These are phyloP conservation scores for Alternaria sp. DNA, from an alignment of 2,329 filamentous ascomycete genomes.

Conservation along the genomic window DNA sequence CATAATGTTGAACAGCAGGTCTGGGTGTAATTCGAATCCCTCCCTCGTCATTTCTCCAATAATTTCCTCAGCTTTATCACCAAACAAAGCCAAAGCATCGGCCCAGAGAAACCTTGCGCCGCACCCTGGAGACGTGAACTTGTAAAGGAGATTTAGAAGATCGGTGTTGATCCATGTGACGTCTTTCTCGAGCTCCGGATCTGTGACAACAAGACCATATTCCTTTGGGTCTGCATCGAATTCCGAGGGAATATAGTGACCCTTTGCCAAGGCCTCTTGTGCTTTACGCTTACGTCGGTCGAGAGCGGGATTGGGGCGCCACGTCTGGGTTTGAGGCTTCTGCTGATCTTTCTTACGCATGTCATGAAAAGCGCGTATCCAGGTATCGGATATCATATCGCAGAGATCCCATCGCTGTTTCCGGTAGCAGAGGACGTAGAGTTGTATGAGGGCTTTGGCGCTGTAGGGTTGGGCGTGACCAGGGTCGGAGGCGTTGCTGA, in stretches of 20 bases:
- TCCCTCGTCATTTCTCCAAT: neutral
- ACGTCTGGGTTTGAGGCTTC: constrained; percentile 3
- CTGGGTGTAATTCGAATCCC: constrained; percentile 18
- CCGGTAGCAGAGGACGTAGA: constrained; percentile 39
- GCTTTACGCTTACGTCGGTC: constrained; percentile 1
- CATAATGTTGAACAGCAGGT: constrained; percentile 37
- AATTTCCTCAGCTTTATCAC: constrained; percentile 21
- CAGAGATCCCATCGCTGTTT: constrained; percentile 28
- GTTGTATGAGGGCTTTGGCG: constrained; percentile 26
- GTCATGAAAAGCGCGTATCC: constrained; percentile 44
- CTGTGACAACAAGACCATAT: constrained; percentile 17
- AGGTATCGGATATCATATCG: constrained; percentile 44
- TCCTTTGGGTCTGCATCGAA: constrained; percentile 16
- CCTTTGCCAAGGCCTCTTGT: neutral
- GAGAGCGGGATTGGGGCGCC: constrained; percentile 28
- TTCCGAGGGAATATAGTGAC: neutral
- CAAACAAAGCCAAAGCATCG: constrained; percentile 40
- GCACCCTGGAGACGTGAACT: constrained; percentile 23
- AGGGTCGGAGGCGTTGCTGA: constrained; percentile 7
- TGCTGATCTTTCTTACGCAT: constrained; percentile 12
- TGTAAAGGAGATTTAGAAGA: constrained; percentile 33
- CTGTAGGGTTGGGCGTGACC: constrained; percentile 24
- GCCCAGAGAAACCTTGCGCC: constrained; percentile 45
- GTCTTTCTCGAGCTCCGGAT: constrained; percentile 18
- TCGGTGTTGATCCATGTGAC: constrained; percentile 24